Evolutionary conservation across 1,284 basidiomycete genomes (phyloP).

Genomic region (Apiotrichum laibachii): DNA sequence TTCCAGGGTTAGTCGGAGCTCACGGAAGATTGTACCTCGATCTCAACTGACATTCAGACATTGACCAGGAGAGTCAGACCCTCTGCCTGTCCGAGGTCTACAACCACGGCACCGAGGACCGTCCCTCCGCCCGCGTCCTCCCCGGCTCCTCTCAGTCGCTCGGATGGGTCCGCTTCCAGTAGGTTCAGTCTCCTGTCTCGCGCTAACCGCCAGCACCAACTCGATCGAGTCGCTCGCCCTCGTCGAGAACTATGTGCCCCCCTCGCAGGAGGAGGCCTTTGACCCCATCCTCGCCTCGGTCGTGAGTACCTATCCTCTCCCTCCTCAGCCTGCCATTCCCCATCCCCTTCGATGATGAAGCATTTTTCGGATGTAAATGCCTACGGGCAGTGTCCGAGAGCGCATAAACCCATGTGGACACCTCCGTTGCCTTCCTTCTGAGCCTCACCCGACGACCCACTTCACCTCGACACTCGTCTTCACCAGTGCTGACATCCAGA

Average conservation of each 20-base stretch:
- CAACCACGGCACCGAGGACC: constrained; percentile 48
- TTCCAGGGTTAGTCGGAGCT: constrained; percentile 26
- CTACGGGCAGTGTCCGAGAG: constrained; percentile 45
- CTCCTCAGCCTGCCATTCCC: not conserved
- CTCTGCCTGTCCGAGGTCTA: constrained; percentile 47
- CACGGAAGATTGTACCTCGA: too few species aligned
- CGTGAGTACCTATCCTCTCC: constrained; percentile 30
- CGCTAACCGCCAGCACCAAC: constrained; percentile 37
- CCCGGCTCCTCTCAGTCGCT: constrained; percentile 35
- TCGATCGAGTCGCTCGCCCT: constrained; percentile 46
- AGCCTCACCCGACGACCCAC: constrained; percentile 9
- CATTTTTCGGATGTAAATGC: constrained; percentile 46
- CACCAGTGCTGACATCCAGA: constrained; percentile 11
- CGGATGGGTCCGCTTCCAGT: constrained; percentile 72
- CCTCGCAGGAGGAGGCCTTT: constrained; percentile 28
- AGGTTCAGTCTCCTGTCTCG: constrained; percentile 42
- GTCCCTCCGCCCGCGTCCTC: constrained; percentile 34
- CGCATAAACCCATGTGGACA: constrained; percentile 50
- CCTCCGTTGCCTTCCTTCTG: constrained; percentile 52
- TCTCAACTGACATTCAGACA: constrained; percentile 19
- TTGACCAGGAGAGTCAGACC: constrained; percentile 45
- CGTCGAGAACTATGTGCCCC: constrained; percentile 44
- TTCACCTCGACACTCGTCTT: not conserved
- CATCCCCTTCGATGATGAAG: constrained; percentile 41
- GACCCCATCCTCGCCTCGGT: constrained; percentile 47